phyloP scores from a whole-genome alignment of 2,329 filamentous ascomycete genomes.

The Sordariomycetes sp. region DNA sequence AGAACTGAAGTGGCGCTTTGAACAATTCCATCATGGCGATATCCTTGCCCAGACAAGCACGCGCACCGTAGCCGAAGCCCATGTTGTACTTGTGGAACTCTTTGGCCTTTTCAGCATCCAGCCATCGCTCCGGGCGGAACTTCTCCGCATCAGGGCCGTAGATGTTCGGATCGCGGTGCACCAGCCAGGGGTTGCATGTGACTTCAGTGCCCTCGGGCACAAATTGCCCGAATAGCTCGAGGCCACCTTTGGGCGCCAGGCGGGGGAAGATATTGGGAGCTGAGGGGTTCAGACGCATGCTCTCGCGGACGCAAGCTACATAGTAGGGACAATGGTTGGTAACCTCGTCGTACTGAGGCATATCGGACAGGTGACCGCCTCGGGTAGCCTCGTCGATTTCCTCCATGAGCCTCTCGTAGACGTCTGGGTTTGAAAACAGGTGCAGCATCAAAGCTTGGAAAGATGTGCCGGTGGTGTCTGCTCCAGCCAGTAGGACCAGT shows the following conservation, averaged over 20 bases:
- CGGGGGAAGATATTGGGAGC: slow-evolving; percentile 42
- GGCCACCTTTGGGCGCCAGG: slow-evolving; percentile 19
- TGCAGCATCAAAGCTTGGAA: slow-evolving; percentile 37
- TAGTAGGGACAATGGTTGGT: slow-evolving; percentile 33
- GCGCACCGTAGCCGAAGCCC: slow-evolving; percentile 38
- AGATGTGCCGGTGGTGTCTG: slow-evolving; percentile 41
- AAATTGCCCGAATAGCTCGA: slow-evolving; percentile 19
- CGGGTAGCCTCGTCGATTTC: slow-evolving; percentile 31
- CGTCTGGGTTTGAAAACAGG: slow-evolving; percentile 24
- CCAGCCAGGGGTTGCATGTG: slow-evolving; percentile 34
- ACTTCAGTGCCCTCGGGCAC: slow-evolving; percentile 30
- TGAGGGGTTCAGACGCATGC: slow-evolving; percentile 38
- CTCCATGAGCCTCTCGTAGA: slow-evolving; percentile 35
- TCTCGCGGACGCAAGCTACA: slow-evolving; percentile 39
- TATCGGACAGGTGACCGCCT: slow-evolving; percentile 17
- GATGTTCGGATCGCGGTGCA: slow-evolving; percentile 31
- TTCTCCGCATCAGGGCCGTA: slow-evolving; percentile 30
- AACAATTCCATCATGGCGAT: slow-evolving; percentile 44
- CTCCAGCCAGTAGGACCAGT: slow-evolving; percentile 40
- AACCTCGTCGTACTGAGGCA: slow-evolving; percentile 33
- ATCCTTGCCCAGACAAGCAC: slow-evolving; percentile 36
- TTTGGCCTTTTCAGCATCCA: slow-evolving; percentile 27
- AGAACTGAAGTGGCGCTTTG: slow-evolving; percentile 33
- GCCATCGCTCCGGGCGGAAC: slow-evolving; percentile 41
- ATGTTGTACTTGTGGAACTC: slow-evolving; percentile 37